Evolutionary conservation across 345 rosid species (phyloP).

Genomic region (Draba incana): DNA sequence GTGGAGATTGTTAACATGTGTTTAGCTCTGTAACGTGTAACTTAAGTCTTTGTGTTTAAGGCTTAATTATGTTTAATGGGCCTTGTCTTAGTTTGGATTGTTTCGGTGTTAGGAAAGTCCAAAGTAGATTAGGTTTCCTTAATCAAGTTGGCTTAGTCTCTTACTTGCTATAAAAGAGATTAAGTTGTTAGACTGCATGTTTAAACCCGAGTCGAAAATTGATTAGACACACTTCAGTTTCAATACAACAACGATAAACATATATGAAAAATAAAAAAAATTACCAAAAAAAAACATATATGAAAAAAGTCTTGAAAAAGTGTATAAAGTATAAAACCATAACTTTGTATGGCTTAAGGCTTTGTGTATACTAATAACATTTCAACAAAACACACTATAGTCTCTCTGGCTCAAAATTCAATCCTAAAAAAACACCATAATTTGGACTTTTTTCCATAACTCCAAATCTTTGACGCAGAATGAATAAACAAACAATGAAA

Average conservation of each 20-base stretch:
- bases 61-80: too few species aligned
- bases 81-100: too few species aligned
- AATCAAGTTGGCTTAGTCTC: too few species aligned
- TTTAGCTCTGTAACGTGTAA: too few species aligned
- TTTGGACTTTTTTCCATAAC: conserved; percentile 4
- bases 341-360: conserved; percentile 15
- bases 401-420: conserved; percentile 31
- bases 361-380: conserved; percentile 14
- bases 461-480: conserved; percentile 14
- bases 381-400: conserved; percentile 13
- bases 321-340: conserved; percentile 20
- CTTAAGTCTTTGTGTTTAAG: too few species aligned
- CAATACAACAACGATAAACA: conserved; percentile 4
- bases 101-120: too few species aligned
- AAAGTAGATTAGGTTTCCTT: too few species aligned
- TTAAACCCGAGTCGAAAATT: too few species aligned
- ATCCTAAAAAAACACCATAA: conserved; percentile 25
- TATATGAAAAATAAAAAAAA: background rate
- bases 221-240: too few species aligned
- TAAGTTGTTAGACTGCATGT: too few species aligned
- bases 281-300: background rate
- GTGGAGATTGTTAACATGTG: too few species aligned
- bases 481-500: background rate
- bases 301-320: background rate
- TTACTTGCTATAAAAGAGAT: too few species aligned